Evolutionary conservation across 352 stramenopile genomes (phyloP).

Genomic region (Pythium aquatile): DNA sequence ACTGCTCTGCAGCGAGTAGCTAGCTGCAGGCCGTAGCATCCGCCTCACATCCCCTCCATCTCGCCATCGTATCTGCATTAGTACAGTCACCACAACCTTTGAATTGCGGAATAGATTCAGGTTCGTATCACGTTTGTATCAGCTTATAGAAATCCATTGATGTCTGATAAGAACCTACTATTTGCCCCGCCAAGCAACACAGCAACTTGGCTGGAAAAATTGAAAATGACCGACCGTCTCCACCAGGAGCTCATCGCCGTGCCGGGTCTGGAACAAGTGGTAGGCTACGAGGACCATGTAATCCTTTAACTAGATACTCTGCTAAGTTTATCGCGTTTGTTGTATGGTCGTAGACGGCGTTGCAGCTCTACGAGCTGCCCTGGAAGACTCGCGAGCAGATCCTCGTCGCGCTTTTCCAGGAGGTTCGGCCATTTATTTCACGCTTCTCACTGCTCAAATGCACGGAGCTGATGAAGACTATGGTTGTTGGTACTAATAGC

Average conservation of each 20-base stretch:
- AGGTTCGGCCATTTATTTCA: conserved; percentile 26
- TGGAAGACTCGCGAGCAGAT: conserved; percentile 51
- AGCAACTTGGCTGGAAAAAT: not conserved
- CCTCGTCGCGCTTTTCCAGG: conserved; percentile 47
- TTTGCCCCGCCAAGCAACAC: too few relatives aligned
- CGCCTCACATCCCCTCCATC: not conserved
- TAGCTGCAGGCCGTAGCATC: too few relatives aligned
- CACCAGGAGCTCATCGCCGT: conserved; percentile 23
- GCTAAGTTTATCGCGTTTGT: not conserved
- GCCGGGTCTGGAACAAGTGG: conserved; percentile 19
- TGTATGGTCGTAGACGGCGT: conserved; percentile 25
- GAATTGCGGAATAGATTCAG: too few relatives aligned
- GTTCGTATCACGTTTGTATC: too few relatives aligned
- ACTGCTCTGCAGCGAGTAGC: not conserved
- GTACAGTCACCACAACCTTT: not conserved
- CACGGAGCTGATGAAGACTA: not conserved
- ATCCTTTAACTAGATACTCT: not conserved
- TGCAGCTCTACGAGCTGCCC: conserved; percentile 44
- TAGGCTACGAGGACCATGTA: not conserved
- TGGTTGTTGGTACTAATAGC: conserved; percentile 24
- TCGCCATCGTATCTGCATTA: not conserved
- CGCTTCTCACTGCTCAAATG: not conserved
- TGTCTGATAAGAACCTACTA: conserved; percentile 3
- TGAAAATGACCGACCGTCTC: conserved; percentile 22
- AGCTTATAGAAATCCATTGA: not conserved